These are phyloP conservation scores for Cetraspora pellucida DNA, from an alignment of 192 early-diverging fungal genomes.

Conservation along the genomic window DNA sequence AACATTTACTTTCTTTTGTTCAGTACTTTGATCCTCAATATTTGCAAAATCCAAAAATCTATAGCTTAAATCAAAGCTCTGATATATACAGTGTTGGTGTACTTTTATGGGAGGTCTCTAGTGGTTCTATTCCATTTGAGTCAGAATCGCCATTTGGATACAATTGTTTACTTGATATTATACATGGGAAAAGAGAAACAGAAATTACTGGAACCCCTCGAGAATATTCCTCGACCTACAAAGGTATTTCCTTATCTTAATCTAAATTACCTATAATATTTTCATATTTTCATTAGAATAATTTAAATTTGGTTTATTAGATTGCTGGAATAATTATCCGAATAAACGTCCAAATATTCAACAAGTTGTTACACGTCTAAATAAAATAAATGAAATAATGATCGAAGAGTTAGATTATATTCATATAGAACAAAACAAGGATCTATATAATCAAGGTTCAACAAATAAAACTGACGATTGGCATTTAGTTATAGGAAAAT, in stretches of 20 bases:
- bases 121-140: neutral
- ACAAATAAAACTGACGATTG: too few relatives aligned
- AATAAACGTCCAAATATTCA: neutral
- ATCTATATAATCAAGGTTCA: too few relatives aligned
- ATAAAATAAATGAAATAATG: neutral
- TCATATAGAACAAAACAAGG: too few relatives aligned
- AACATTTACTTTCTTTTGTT: neutral
- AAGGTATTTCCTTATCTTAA: neutral
- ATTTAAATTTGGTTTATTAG: neutral
- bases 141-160: neutral
- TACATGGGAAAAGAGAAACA: neutral
- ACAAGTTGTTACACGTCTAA: neutral
- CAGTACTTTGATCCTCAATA: conserved; percentile 3
- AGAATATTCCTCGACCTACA: neutral
- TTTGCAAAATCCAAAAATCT: neutral
- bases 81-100: neutral
- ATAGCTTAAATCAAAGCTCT: neutral
- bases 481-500: too few relatives aligned
- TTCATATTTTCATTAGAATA: neutral
- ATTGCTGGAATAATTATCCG: neutral
- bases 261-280: neutral
- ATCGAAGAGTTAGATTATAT: neutral
- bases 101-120: neutral
- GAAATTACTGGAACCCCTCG: neutral
- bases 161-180: neutral